These are phyloP conservation scores for Dionaea muscipula DNA, from an alignment of 179 eudicot species.

Conservation along the genomic window DNA sequence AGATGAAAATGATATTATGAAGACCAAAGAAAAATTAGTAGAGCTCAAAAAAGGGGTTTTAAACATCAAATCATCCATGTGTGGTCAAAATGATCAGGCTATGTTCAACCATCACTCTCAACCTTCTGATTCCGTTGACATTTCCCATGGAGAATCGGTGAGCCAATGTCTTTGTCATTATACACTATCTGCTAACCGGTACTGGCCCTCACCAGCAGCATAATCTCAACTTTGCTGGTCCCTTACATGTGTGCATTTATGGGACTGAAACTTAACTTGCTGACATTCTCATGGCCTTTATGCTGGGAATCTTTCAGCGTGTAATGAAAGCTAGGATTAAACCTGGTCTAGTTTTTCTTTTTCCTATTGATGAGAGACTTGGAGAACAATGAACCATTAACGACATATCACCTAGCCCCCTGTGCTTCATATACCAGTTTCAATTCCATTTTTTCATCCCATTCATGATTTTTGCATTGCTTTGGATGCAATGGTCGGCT, in stretches of 20 bases:
- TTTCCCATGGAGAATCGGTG: constrained; percentile 26
- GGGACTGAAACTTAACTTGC: too few species aligned
- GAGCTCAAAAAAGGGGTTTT: constrained; percentile 46
- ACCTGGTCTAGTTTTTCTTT: too few species aligned
- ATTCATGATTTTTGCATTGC: background rate
- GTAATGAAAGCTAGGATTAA: too few species aligned
- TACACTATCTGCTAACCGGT: background rate
- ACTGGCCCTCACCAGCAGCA: too few species aligned
- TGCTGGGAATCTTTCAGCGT: too few species aligned
- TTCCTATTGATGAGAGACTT: too few species aligned
- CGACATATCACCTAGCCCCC: background rate
- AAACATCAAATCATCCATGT: constrained; percentile 29
- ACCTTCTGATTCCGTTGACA: constrained; percentile 11
- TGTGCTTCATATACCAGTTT: background rate
- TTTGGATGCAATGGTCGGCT: background rate
- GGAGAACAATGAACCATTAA: background rate
- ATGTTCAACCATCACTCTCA: background rate
- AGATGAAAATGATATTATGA: constrained; percentile 26
- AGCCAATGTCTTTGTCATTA: constrained; percentile 7
- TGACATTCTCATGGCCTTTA: too few species aligned
- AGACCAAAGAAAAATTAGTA: constrained; percentile 34
- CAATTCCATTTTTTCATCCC: background rate
- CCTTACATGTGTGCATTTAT: too few species aligned
- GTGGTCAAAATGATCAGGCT: constrained; percentile 15
- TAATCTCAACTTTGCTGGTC: too few species aligned